Base-by-base conservation (phyloP, 768 basidiomycete genomes). In the Trametes cinnabarina region DNA sequence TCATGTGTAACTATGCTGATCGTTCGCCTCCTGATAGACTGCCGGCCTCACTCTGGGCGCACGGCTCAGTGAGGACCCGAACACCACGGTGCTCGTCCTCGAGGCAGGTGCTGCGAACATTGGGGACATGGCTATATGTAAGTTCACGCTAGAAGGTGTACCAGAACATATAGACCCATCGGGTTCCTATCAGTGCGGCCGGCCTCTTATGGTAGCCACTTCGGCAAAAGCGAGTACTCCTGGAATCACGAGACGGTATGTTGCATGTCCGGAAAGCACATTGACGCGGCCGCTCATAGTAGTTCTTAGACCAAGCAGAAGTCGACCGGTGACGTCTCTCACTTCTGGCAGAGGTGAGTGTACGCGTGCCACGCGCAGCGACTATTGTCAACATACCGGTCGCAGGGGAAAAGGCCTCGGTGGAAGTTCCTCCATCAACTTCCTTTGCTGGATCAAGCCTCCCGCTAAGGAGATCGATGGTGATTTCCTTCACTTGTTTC, bases 41-140 rank as follows among this genome's bases (percentile, higher is more conserved):
- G 74, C 75, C 3, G 78, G 79, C 10, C 63, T 78, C 25, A 73
- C 74, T 2, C 60, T 79, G 23, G 78, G 77, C 11, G 70, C 70
- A 2, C 68, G 78, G 19, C 67, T 81, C 30, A 63, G 68, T 11
- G 73, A 76, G 47, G 74, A 78, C 57, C 62, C 69, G 1, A 53
- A 68, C 41, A 69, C 69, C 51, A 66, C 70, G 12, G 76, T 79
- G 7, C 65, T 76, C 42, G 72, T 78, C 12, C 60, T 74, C 34
- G 73, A 74, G 55, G 70, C 73, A 0, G 73, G 73, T 9, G 44
- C 32, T 3, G 57, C 62, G 8, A 63, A 65, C 35, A n/a, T 65
- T 23, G 49, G 50, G 10, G 62, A 63, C n/a, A 44, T 41, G 19
- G 57, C 34, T 2, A 51, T 65, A 12, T 23, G 65, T 65, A 32